These are phyloP conservation scores for Neurospora sp. DNA, from an alignment of 495 filamentous ascomycete genomes.

Conservation along the genomic window DNA sequence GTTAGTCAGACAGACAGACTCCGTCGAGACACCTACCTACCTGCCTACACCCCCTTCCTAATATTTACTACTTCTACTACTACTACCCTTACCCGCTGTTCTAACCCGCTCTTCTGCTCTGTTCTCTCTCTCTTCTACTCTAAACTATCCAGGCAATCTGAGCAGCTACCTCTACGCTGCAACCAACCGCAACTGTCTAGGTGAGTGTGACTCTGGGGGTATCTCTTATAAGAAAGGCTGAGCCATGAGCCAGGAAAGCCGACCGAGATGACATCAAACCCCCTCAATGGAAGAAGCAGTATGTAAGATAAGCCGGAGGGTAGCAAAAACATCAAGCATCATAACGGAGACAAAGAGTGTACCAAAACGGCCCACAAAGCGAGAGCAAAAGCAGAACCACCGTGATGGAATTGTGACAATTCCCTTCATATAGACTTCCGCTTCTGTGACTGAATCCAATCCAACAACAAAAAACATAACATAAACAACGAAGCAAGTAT, in stretches of 20 bases:
- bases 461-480: constrained; percentile 1
- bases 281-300: too few relatives aligned
- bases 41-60: background rate
- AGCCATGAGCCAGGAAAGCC: background rate
- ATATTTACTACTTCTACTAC: background rate
- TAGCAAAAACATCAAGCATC: background rate
- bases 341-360: background rate
- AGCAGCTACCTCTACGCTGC: background rate
- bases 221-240: background rate
- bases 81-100: background rate
- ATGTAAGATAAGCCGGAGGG: too few relatives aligned
- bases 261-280: background rate
- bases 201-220: background rate
- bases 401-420: background rate
- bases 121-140: background rate
- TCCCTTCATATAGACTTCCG: background rate
- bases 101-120: background rate
- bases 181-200: background rate
- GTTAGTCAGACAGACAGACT: background rate
- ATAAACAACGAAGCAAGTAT: constrained; percentile 10
- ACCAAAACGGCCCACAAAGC: background rate
- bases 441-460: background rate
- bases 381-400: background rate
- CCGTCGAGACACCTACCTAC: background rate
- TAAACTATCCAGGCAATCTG: background rate